phyloP scores from a whole-genome alignment of 2,329 filamentous ascomycete species.

The Clonostachys byssicola region DNA sequence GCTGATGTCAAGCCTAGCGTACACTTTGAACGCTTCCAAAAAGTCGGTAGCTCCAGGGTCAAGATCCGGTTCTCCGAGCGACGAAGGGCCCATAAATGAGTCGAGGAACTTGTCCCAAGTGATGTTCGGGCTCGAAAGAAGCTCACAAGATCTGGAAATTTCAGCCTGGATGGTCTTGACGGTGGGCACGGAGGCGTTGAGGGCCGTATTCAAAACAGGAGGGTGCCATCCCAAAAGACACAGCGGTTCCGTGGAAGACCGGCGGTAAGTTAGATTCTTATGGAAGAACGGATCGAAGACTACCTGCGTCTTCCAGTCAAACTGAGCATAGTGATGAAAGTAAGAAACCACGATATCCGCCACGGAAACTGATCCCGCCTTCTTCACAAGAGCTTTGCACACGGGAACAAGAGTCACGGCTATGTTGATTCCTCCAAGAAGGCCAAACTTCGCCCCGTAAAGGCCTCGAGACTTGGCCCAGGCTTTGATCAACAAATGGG shows the following conservation, averaged over 20 bases:
- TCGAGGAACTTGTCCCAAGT: constrained; percentile 36
- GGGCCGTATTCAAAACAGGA: constrained; percentile 56
- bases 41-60: constrained; percentile 37
- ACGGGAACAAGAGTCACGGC: constrained; percentile 56
- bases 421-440: constrained; percentile 62
- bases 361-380: constrained; percentile 30
- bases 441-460: constrained; percentile 62
- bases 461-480: constrained; percentile 61
- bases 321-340: constrained; percentile 57
- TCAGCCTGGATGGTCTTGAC: constrained; percentile 46
- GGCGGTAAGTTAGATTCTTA: constrained; percentile 10
- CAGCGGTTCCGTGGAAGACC: constrained; percentile 52
- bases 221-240: constrained; percentile 59
- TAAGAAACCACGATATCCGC: constrained; percentile 54
- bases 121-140: constrained; percentile 26
- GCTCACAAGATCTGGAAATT: constrained; percentile 36
- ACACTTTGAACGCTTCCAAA: constrained; percentile 44
- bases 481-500: constrained; percentile 54
- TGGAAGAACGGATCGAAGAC: constrained; percentile 60
- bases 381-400: constrained; percentile 45
- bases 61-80: not conserved
- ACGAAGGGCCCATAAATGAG: not conserved
- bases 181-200: constrained; percentile 48
- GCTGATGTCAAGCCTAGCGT: constrained; percentile 56
- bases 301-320: constrained; percentile 51